Evolutionary conservation across 148 eudicot species (phyloP).

Genomic region (Spergularia bocconei): DNA sequence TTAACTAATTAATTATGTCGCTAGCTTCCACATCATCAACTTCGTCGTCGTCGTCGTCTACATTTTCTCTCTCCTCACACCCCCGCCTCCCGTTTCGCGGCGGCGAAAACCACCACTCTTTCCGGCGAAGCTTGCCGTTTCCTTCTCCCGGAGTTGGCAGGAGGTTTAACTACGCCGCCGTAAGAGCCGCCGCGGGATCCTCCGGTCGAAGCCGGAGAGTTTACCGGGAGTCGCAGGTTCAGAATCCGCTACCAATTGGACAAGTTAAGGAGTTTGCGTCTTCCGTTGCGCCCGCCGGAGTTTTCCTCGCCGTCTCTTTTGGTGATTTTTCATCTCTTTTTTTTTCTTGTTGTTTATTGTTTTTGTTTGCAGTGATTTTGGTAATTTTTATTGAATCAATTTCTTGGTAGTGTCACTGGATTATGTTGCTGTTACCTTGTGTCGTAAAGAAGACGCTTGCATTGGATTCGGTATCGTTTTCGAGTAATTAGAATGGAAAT

Average conservation of each 20-base stretch:
- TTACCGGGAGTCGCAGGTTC: constrained; percentile 56
- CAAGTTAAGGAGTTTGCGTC: constrained; percentile 55
- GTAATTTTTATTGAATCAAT: neutral
- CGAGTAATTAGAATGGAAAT: too few relatives aligned
- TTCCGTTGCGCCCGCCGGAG: constrained; percentile 51
- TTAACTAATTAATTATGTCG: constrained; percentile 16
- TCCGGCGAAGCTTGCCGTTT: constrained; percentile 21
- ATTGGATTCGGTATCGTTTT: too few relatives aligned
- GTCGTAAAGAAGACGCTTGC: too few relatives aligned
- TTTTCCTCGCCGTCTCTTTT: constrained; percentile 54
- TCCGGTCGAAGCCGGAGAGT: constrained; percentile 49
- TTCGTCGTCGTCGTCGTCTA: constrained; percentile 28
- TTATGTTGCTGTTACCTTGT: too few relatives aligned
- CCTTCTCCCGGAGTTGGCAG: constrained; percentile 15
- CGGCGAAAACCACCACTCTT: neutral
- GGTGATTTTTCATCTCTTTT: constrained; percentile 43
- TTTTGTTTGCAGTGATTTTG: neutral
- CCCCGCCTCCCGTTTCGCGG: constrained; percentile 28
- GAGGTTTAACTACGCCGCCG: constrained; percentile 21
- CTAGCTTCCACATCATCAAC: constrained; percentile 24
- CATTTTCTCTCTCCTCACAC: constrained; percentile 45
- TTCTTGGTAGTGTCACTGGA: neutral
- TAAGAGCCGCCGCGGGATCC: constrained; percentile 35
- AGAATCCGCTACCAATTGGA: constrained; percentile 27
- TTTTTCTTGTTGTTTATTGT: neutral